Conservation (phyloP, 306 rosid genomes). For the Mucuna pruriens region DNA sequence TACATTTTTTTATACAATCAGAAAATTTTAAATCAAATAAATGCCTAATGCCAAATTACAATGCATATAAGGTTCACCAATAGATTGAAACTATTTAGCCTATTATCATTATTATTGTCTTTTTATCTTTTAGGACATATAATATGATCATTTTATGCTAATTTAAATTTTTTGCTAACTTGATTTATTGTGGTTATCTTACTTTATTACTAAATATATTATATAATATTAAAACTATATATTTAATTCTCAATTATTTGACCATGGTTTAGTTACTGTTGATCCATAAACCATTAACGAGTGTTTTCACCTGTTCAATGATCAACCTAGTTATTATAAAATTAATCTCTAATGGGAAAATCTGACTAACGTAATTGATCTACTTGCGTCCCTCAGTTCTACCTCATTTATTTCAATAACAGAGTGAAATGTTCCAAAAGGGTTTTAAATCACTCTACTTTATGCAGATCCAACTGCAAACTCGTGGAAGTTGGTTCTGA, state of each 20-base stretch:
- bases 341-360: neutral
- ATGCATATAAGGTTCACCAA: neutral
- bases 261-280: no score
- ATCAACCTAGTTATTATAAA: neutral
- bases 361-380: neutral
- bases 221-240: neutral
- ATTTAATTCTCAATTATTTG: neutral
- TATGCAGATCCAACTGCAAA: slow-evolving; percentile 37
- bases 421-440: neutral
- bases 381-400: neutral
- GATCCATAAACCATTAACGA: neutral
- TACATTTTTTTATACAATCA: neutral
- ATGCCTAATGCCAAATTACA: neutral
- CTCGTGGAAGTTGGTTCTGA: slow-evolving; percentile 17
- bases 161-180: neutral
- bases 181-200: neutral
- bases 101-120: neutral
- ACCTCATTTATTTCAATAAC: neutral
- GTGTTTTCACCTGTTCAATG: neutral
- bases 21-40: neutral
- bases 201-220: neutral
- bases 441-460: slow-evolving; percentile 7
- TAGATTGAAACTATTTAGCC: neutral
- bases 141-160: neutral
- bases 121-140: neutral